Base-by-base conservation (phyloP, 129 eudicot species). In the Logfia minima region DNA sequence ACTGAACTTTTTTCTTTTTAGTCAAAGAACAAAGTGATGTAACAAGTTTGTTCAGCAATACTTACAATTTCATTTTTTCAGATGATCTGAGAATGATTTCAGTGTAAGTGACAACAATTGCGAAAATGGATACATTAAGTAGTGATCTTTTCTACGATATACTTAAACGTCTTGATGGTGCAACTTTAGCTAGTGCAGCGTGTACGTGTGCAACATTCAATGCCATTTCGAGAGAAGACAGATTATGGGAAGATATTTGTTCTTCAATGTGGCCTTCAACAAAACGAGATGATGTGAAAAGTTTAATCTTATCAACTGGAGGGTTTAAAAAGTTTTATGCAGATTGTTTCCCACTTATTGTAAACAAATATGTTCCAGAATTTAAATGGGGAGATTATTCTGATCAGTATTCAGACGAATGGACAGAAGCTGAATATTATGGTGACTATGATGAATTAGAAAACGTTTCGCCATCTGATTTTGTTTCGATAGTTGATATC, bases 301-400 rank as follows among this genome's bases (percentile, higher is more conserved):
- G 73, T 41, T 75, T 91, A 60, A 91, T 91, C 43, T 76, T 71
- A 32, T 89, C 92, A n/a, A 75, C 83, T 0, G 98, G 98, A 9
- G 98, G 98, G 35, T 90, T 88, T 75, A 90, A 90, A 80, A 93
- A 91, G 74, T 93, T 91, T 29, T 94, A 94, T 43, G 97, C 97
- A 4, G 90, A 86, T 77, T 94, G 98, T 70, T 94, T 91, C 76
- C 98, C 98, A 29, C 91, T 91, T 60, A 89, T 94, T 53, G 92
- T 94, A 72, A 86, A 84, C 77, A 93, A 90, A 58, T 85, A 87
- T 69, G 90, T 87, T 29, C 90, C 93, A 0, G 86, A 89, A 22
- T 78, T 86, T 53, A 73, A 75, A 37, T 84, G 68, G 82, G 74
- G 84, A 37, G 86, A 80, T 45, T 80, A 77, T 77, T 58, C 67